Evolutionary conservation across 2,329 filamentous ascomycete species (phyloP), one percentile per base, ranked within the genome.

Genomic region (Drechmeria coniospora): DNA sequence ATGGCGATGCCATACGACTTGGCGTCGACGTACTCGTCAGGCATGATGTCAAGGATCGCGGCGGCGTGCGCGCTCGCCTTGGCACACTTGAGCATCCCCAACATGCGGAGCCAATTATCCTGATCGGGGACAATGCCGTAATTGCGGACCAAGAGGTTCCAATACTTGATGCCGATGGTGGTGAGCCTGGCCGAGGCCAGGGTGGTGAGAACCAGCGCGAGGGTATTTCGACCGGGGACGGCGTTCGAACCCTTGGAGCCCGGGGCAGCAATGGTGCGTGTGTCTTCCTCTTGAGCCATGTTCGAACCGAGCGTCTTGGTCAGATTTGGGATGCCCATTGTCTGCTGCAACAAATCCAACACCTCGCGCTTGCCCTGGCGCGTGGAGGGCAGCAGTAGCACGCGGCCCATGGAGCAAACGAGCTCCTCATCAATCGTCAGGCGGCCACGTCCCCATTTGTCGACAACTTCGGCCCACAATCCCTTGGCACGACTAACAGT

Each of bases 401-500:
- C 40, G 20, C 75, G 65, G 5, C 76, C 83, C 80, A 95, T 92
- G 17, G 79, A 65, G 43, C 72, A 77, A 4, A 92, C 77, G 13
- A 95, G 59, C 30, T 69, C 57, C 49, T 90, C 82, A 41, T 94
- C 86, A 13, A 95, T 61, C 26, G 63, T 42, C 11, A 95, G 40
- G 28, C 71, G 59, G 17, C 77, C 83, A 29, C 65, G 61, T 29
- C 64, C 67, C 86, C 86, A 95, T 36, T 73, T 74, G n/a, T 59
- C 51, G 12, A 83, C 59, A 24, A 92, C 65, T 44, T 92, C 83
- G 23, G 71, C 62, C 90, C 90, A 98, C 12, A 95, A 60, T 6
- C 67, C 59, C 37, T 79, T 74, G 13, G 69, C 82, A 34, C 83
- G 74, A 13, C 65, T 52, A 15, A 92, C 57, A 3, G 64, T 62